Conservation (phyloP, 768 basidiomycete genomes). For the Tylopilus sp. region DNA sequence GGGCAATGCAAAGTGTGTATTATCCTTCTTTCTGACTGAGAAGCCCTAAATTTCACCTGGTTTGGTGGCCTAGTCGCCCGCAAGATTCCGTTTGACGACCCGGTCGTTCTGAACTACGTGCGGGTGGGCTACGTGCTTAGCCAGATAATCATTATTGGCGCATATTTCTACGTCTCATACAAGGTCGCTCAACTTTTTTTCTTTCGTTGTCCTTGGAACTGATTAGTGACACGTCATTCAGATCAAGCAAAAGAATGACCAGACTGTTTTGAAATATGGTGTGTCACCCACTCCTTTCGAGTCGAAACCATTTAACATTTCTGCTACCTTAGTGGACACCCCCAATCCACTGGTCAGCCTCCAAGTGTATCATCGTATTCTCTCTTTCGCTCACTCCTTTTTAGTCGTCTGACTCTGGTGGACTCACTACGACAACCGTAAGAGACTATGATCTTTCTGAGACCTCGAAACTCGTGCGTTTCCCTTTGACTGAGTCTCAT, state of each 20-base stretch:
- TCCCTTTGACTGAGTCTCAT: conserved; percentile 19
- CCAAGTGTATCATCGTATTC: not conserved
- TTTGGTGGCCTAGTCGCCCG: conserved; percentile 64
- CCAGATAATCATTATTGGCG: conserved; percentile 65
- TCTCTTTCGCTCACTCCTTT: not conserved
- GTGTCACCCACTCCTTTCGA: conserved; percentile 24
- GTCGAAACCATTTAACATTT: not conserved
- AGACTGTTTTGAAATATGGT: conserved; percentile 95
- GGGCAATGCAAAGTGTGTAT: conserved; percentile 80
- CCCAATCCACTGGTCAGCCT: conserved; percentile 67
- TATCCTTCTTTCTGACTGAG: not conserved
- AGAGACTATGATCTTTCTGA: conserved; percentile 92
- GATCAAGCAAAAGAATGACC: conserved; percentile 95
- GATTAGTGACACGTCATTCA: conserved; percentile 32
- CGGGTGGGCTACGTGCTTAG: conserved; percentile 78
- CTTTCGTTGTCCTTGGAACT: not conserved
- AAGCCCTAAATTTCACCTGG: not conserved
- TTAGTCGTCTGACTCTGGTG: conserved; percentile 61
- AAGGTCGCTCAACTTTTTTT: conserved; percentile 41
- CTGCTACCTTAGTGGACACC: conserved; percentile 58
- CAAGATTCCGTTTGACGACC: conserved; percentile 88
- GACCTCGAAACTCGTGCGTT: conserved; percentile 71
- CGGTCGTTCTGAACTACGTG: conserved; percentile 74
- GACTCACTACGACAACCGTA: conserved; percentile 86
- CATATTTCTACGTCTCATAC: conserved; percentile 79